Conservation (phyloP, 495 filamentous ascomycete genomes). For the Thozetella sp. region DNA sequence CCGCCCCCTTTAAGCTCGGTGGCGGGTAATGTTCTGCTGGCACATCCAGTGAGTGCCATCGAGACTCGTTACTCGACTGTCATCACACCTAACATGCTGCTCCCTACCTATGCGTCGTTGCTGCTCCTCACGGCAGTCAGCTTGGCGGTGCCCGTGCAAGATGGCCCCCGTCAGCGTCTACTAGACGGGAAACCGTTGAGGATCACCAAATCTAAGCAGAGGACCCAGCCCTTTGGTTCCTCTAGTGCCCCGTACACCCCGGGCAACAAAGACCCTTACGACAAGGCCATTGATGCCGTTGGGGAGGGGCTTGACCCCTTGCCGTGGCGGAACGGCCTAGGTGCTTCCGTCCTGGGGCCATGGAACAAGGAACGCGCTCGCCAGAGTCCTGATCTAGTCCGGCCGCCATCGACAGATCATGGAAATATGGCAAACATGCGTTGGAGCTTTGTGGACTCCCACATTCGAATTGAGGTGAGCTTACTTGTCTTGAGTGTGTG, state of each 20-base stretch:
- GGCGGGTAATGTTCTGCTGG: no score
- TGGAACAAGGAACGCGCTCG: constrained; percentile 63
- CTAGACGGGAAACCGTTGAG: constrained; percentile 44
- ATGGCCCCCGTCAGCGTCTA: constrained; percentile 51
- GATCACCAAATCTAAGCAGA: constrained; percentile 28
- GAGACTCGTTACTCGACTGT: background rate
- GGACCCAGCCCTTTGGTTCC: background rate
- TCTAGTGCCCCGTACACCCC: constrained; percentile 38
- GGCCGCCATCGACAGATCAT: constrained; percentile 66
- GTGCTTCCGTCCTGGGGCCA: constrained; percentile 63
- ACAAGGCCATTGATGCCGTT: constrained; percentile 54
- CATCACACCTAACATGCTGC: background rate
- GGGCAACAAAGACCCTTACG: constrained; percentile 41
- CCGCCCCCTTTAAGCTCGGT: no score
- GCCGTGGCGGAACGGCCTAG: constrained; percentile 67
- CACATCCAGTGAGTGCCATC: no score
- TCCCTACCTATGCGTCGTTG: background rate
- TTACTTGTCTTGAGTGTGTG: background rate
- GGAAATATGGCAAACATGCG: constrained; percentile 64
- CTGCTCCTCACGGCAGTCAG: background rate
- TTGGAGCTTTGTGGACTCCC: constrained; percentile 72
- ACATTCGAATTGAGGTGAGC: constrained; percentile 64
- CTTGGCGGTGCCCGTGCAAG: constrained; percentile 43
- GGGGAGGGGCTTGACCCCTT: constrained; percentile 60
- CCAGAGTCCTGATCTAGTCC: constrained; percentile 64